These are phyloP conservation scores for Leishmania arabica DNA, from an alignment of 208 protist species.

Conservation along the genomic window DNA sequence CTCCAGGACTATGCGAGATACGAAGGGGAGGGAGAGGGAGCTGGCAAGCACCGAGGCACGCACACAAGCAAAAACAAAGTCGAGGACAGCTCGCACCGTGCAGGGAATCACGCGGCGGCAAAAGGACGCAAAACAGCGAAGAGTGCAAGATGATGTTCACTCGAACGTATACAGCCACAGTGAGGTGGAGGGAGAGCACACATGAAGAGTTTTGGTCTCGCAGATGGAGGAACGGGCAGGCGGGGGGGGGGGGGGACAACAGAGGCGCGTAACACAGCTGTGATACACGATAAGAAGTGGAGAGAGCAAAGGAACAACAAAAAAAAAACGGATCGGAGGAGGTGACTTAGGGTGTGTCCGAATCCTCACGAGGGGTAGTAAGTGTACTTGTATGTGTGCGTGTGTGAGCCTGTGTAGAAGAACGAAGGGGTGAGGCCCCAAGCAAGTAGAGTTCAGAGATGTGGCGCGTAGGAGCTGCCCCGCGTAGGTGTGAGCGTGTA, in stretches of 20 bases:
- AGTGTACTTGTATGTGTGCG: background rate
- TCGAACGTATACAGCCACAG: background rate
- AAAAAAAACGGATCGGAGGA: background rate
- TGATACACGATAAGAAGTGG: background rate
- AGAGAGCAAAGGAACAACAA: background rate
- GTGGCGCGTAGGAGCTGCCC: constrained; percentile 9
- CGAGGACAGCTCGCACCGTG: constrained; percentile 9
- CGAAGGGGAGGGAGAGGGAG: background rate
- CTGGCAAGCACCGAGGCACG: background rate
- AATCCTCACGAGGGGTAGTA: background rate
- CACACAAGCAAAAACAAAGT: constrained; percentile 2
- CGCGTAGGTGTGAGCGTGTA: constrained; percentile 5
- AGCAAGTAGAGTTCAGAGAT: background rate
- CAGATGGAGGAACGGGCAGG: background rate
- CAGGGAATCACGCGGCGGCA: background rate
- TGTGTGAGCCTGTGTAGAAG: background rate
- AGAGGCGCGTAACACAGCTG: background rate
- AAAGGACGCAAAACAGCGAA: background rate
- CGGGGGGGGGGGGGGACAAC: background rate
- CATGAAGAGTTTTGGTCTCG: constrained; percentile 1
- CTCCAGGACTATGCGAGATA: background rate
- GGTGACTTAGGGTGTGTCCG: background rate
- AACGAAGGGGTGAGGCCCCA: background rate
- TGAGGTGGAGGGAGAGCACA: background rate
- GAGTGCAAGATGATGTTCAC: background rate